Evolutionary conservation across 345 rosid species (phyloP).

Genomic region (Bruguiera gymnorhiza): DNA sequence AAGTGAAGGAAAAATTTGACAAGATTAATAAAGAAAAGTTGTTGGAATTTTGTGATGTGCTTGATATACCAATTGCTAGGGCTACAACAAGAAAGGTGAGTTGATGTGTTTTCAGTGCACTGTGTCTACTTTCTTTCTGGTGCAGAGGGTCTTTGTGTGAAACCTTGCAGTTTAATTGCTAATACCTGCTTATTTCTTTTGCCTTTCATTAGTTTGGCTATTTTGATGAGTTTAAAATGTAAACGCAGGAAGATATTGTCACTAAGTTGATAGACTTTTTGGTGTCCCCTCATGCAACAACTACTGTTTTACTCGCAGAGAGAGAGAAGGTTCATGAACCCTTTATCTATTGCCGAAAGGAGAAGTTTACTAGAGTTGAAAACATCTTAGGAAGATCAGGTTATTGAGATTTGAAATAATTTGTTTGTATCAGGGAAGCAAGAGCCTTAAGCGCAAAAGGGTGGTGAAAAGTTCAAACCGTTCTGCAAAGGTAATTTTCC

Average conservation of each 20-base stretch:
- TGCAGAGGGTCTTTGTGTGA: no score
- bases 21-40: constrained; percentile 80
- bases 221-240: constrained; percentile 10
- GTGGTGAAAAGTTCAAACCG: constrained; percentile 46
- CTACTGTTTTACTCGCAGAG: constrained; percentile 53
- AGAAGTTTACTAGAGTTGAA: background rate
- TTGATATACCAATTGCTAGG: constrained; percentile 63
- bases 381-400: background rate
- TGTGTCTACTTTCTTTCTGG: no score
- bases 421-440: constrained; percentile 44
- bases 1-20: constrained; percentile 80
- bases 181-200: no score
- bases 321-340: constrained; percentile 54
- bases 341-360: background rate
- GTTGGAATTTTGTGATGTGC: constrained; percentile 74
- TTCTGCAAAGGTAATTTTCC: constrained; percentile 53
- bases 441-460: constrained; percentile 73
- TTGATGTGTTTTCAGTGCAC: constrained; percentile 2
- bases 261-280: constrained; percentile 65
- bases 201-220: background rate
- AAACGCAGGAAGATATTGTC: constrained; percentile 77
- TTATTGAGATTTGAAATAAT: constrained; percentile 5
- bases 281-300: constrained; percentile 77
- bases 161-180: no score
- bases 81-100: constrained; percentile 71